These are phyloP conservation scores for Coleophoma cylindrospora DNA, from an alignment of 2,329 filamentous ascomycete species.

Conservation along the genomic window DNA sequence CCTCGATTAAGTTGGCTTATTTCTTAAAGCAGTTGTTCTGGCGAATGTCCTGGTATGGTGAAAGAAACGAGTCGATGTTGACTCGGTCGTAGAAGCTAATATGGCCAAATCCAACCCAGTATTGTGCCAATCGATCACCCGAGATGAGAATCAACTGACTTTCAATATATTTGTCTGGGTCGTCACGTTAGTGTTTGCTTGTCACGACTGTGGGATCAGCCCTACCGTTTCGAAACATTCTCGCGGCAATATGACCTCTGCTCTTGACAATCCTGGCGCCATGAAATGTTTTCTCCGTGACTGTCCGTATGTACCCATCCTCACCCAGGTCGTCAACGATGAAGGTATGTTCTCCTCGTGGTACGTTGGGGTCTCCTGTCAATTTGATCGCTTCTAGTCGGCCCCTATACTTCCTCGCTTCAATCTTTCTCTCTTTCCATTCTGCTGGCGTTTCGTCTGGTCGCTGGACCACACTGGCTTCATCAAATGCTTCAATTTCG, in stretches of 20 bases:
- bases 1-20: too few species aligned
- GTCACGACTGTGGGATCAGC: slow-evolving; percentile 5
- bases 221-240: slow-evolving; percentile 69
- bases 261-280: slow-evolving; percentile 70
- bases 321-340: slow-evolving; percentile 72
- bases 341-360: slow-evolving; percentile 80
- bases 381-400: slow-evolving; percentile 81
- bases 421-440: slow-evolving; percentile 39
- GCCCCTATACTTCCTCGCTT: slow-evolving; percentile 54
- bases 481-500: slow-evolving; percentile 38
- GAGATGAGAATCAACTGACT: slow-evolving; percentile 76
- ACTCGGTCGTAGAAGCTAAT: slow-evolving; percentile 58
- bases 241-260: slow-evolving; percentile 71
- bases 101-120: slow-evolving; percentile 65
- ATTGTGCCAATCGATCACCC: slow-evolving; percentile 71
- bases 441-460: slow-evolving; percentile 38
- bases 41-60: slow-evolving; percentile 10
- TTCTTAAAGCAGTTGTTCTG: too few species aligned
- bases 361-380: slow-evolving; percentile 87
- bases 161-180: slow-evolving; percentile 65
- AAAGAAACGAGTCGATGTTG: slow-evolving; percentile 47
- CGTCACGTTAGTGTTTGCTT: too few species aligned
- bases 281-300: slow-evolving; percentile 63
- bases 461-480: slow-evolving; percentile 33
- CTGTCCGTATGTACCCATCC: slow-evolving; percentile 56